Base-by-base conservation (phyloP, 495 filamentous ascomycete species). In the Xylaria longipes region DNA sequence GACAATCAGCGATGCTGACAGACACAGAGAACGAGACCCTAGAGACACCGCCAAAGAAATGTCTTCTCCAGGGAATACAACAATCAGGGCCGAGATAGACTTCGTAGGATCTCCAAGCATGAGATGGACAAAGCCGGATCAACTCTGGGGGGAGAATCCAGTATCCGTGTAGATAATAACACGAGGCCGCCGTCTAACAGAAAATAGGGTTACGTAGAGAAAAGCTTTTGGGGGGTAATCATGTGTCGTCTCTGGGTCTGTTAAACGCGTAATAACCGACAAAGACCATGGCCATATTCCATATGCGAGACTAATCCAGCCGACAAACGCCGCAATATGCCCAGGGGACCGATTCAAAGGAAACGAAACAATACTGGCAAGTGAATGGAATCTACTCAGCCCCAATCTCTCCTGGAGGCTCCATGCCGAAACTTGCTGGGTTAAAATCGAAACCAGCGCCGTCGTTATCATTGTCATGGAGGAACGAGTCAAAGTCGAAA, bases 401-500 rank as follows among this genome's bases (percentile, higher is more conserved):
- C 58, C 83, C 83, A 69, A 88, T 87, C 73, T 84, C 82, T 65
- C 80, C 78, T 29, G 72, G 63, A 31, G 79, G 80, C 50, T 87
- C 84, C 76, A 86, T 83, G 11, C 73, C 75, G 72, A 86, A 83
- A 35, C 57, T 66, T 37, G 77, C 73, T 22, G 78, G 58, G 60
- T 78, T 79, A 63, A 89, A 88, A 78, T 84, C 82, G 66, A 88
- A 88, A 1, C 50, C 61, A 37, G 73, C 70, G 7, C 77, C 76
- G 39, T 81, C 85, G n/a, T 71, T 79, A 37, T 78, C 80, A 62
- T 75, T 78, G 69, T 87, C 84, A 37, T 88, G 84, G n/a, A 98
- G 84, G 88, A 98, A 98, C 0, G 93, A 94, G 80, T 98, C 95
- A 79, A 98, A 98, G 80, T 98, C 95, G 74, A 98, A 98, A 75